phyloP scores from a whole-genome alignment of 2,329 filamentous ascomycete species.

The Calonectria ilicicola region DNA sequence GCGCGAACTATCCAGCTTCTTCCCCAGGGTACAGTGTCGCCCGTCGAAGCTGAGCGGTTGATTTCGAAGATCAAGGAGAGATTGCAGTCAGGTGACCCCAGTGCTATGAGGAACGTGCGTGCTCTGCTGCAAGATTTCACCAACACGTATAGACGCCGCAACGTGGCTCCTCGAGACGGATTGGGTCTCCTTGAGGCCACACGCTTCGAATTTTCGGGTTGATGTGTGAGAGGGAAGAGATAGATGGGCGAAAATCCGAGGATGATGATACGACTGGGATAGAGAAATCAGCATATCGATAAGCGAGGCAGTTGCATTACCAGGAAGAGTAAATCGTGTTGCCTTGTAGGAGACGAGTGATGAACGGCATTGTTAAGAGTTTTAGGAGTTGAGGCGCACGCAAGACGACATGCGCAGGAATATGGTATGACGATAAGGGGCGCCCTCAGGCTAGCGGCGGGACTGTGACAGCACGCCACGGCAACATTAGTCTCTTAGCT shows the following conservation, averaged over 20 bases:
- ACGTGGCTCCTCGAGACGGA: slow-evolving; percentile 94
- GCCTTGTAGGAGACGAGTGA: neutral
- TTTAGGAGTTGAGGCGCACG: neutral
- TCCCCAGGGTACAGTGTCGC: slow-evolving; percentile 83
- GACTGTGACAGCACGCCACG: slow-evolving; percentile 1
- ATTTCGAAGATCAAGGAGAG: slow-evolving; percentile 84
- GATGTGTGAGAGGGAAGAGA: slow-evolving; percentile 22
- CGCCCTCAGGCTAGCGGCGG: neutral
- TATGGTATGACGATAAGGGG: neutral
- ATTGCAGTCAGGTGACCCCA: slow-evolving; percentile 72
- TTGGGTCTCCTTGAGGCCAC: slow-evolving; percentile 88
- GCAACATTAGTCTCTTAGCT: neutral
- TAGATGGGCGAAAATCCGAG: slow-evolving; percentile 5
- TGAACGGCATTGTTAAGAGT: neutral
- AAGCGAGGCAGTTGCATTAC: neutral
- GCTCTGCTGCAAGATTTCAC: slow-evolving; percentile 95
- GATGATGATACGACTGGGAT: slow-evolving; percentile 16
- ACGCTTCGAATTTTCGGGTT: slow-evolving; percentile 81
- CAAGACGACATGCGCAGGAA: neutral
- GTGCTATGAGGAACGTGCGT: slow-evolving; percentile 80
- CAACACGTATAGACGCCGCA: slow-evolving; percentile 90
- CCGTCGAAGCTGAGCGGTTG: slow-evolving; percentile 83
- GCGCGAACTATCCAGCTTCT: slow-evolving; percentile 86
- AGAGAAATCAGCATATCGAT: slow-evolving; percentile 13
- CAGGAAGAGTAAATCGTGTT: neutral